Evolutionary conservation across 2,329 filamentous ascomycete species (phyloP).

Genomic region (Talaromyces verruculosus): DNA sequence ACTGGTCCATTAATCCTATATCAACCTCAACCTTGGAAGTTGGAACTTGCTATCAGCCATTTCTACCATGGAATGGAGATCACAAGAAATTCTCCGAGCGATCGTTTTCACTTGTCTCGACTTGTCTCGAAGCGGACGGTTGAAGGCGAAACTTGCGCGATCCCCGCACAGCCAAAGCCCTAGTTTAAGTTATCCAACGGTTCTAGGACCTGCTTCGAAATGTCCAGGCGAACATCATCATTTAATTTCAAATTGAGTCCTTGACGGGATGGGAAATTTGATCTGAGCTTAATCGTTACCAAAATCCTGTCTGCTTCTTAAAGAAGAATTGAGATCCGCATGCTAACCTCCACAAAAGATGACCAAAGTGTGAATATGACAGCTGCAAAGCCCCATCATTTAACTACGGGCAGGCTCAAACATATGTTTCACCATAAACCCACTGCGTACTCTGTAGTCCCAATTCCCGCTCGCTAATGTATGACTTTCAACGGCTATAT

Average conservation of each 20-base stretch:
- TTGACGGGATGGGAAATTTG: background rate
- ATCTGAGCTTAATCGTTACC: background rate
- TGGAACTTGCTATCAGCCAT: background rate
- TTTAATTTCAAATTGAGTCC: background rate
- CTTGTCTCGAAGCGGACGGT: background rate
- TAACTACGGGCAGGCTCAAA: background rate
- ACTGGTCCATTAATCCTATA: background rate
- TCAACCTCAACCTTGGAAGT: background rate
- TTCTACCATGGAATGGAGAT: background rate
- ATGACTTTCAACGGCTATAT: conserved; percentile 1
- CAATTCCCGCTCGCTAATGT: background rate
- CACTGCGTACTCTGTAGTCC: background rate
- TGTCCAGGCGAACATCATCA: background rate
- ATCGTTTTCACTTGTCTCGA: background rate
- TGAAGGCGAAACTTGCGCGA: background rate
- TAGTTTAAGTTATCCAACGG: background rate
- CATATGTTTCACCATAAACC: background rate
- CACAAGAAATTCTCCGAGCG: background rate
- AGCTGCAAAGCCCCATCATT: background rate
- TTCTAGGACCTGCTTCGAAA: background rate
- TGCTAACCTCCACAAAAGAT: background rate
- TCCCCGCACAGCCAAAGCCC: background rate
- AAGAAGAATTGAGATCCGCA: background rate
- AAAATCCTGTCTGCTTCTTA: background rate
- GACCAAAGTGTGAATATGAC: background rate